A percentile compares a stretch with the other conserved stretches of the same genome.
These are phyloP conservation scores for Eucalyptus rudis DNA, from an alignment of 345 rosid species.

Conservation along the genomic window DNA sequence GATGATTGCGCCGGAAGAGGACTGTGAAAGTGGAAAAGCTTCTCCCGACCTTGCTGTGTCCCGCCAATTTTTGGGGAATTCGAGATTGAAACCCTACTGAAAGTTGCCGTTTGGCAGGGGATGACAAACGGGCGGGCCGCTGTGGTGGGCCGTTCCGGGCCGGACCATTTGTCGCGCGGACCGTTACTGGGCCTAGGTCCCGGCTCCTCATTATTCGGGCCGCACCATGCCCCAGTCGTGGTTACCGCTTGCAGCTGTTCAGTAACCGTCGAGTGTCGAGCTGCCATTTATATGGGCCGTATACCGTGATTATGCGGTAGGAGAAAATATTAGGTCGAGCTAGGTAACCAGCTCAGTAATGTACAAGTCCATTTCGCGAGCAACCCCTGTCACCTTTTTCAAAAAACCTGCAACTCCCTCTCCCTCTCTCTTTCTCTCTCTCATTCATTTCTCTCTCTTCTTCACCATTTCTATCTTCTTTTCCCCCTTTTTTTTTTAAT, in stretches of 20 bases:
- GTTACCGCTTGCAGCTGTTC: not conserved
- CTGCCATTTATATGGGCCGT: not conserved
- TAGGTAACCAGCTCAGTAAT: too few relatives aligned
- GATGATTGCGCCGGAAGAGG: not conserved
- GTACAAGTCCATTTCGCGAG: too few relatives aligned
- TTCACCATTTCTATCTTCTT: too few relatives aligned
- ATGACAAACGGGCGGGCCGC: not conserved
- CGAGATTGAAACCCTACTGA: not conserved
- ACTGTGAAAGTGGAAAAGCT: not conserved
- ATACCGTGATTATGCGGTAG: not conserved
- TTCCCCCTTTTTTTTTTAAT: fast-evolving
- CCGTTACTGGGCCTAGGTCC: not conserved
- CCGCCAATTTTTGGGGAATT: not conserved
- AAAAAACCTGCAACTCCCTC: too few relatives aligned
- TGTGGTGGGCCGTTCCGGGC: not conserved
- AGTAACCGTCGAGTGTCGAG: not conserved
- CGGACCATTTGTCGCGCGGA: too few relatives aligned
- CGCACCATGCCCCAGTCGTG: not conserved
- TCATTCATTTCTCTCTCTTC: too few relatives aligned
- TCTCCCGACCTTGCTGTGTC: not conserved
- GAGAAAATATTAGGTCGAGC: too few relatives aligned
- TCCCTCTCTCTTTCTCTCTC: too few relatives aligned
- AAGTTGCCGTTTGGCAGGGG: not conserved
- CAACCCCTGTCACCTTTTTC: fast-evolving
- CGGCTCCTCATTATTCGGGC: not conserved